phyloP scores from a whole-genome alignment of 2,329 filamentous ascomycete genomes.

The Cladophialophora carrionii region DNA sequence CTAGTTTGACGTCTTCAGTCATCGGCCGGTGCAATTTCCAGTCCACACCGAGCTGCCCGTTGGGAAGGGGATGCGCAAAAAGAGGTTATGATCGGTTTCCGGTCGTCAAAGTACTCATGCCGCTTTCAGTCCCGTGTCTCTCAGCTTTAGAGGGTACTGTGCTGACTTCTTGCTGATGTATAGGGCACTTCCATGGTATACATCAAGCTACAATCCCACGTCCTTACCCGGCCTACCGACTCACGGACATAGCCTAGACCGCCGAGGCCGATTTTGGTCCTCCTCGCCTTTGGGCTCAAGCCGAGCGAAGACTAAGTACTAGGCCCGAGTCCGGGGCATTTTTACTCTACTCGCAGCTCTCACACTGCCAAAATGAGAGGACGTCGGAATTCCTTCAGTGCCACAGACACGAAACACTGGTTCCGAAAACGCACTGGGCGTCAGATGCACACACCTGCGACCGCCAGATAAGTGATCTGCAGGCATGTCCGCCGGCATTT shows the following conservation, averaged over 20 bases:
- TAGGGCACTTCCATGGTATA: neutral
- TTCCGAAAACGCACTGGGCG: slow-evolving; percentile 3
- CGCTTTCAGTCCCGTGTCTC: slow-evolving; percentile 1
- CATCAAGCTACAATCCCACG: neutral
- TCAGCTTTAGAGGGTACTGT: slow-evolving; percentile 3
- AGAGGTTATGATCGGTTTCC: neutral
- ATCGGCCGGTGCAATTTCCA: neutral
- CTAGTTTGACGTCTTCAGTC: slow-evolving; percentile 18
- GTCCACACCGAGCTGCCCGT: neutral
- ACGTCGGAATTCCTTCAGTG: slow-evolving; percentile 4
- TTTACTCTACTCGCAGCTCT: neutral
- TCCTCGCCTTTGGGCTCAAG: neutral
- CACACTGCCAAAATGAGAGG: slow-evolving; percentile 10
- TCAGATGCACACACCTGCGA: neutral
- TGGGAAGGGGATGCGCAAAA: neutral
- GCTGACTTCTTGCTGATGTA: slow-evolving; percentile 2
- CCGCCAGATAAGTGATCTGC: neutral
- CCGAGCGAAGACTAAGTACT: neutral
- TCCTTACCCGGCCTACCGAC: neutral
- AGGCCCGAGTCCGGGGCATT: neutral
- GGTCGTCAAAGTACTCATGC: neutral
- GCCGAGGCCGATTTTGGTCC: neutral
- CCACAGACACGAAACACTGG: slow-evolving; percentile 17
- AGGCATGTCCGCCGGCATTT: neutral
- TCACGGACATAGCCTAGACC: neutral